Evolutionary conservation across 1,284 basidiomycete species (phyloP).

Genomic region (Cutaneotrichosporon sp.): DNA sequence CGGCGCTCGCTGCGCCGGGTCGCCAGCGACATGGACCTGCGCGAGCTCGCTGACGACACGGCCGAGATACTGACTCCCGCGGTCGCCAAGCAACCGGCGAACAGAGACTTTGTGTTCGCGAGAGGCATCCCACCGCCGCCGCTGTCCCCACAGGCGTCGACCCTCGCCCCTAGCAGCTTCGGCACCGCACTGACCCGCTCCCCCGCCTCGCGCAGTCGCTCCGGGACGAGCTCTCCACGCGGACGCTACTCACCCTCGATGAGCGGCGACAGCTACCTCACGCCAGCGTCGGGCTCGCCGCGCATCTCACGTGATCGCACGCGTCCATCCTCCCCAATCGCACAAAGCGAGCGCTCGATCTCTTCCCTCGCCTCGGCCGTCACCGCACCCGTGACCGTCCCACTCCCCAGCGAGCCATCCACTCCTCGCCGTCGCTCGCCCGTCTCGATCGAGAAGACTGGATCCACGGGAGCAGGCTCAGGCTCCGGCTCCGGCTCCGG

Average conservation of each 20-base stretch:
- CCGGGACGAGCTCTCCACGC: background rate
- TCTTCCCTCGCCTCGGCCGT: background rate
- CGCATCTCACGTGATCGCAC: background rate
- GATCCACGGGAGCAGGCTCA: background rate
- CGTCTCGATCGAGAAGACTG: background rate
- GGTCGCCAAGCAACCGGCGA: conserved; percentile 25
- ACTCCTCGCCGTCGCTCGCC: background rate
- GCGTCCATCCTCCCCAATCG: background rate
- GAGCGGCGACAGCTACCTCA: background rate
- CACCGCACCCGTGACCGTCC: background rate
- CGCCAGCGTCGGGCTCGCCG: background rate
- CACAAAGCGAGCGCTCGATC: background rate
- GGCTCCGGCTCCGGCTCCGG: background rate
- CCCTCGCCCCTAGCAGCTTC: conserved; percentile 1
- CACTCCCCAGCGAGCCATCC: background rate
- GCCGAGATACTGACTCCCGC: background rate
- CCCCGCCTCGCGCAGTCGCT: background rate
- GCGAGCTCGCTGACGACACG: conserved; percentile 29
- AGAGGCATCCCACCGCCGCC: conserved; percentile 38
- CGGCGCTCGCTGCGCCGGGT: conserved; percentile 45
- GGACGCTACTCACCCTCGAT: background rate
- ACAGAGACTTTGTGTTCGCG: conserved; percentile 44
- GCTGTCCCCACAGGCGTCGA: conserved; percentile 11
- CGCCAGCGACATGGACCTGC: conserved; percentile 49
- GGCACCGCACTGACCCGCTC: background rate